Evolutionary conservation across 2,329 filamentous ascomycete species (phyloP), one percentile per base, ranked within the genome.

Genomic region (Fusarium sterilihyphosum): DNA sequence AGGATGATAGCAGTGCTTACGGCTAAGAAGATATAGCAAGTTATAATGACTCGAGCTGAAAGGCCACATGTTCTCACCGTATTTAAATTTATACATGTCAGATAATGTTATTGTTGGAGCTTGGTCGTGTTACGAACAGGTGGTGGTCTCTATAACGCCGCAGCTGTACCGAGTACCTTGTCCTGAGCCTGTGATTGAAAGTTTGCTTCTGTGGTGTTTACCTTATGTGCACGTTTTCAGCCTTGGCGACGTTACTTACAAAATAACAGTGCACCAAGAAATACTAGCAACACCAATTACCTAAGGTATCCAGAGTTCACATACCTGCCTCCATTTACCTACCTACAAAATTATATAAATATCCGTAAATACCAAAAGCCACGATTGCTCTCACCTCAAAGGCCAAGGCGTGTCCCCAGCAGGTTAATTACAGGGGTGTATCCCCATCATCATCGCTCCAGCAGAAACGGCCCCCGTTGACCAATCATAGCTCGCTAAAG

Each of bases 401-500:
- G 46, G 44, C 44, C 61, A 49, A 56, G 41, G 71, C 50, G 71
- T 75, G 75, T 61, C 67, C 59, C 59, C 67, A 77, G 74, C 71
- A 74, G 52, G 67, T 71, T 26, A 33, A 57, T 40, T 57, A 56
- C 65, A 67, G 70, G 58, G 72, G 62, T 68, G 65, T 71, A 70
- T 46, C 63, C 67, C 70, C 73, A 77, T 74, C 72, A 60, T 73
- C 67, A 65, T 71, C 64, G 65, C 64, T 69, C 61, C 59, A 70
- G 62, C 37, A 75, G 66, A 67, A 68, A 70, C 53, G 65, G 61
- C 24, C 52, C 49, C 61, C 40, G 57, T 54, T 52, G 56, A 31
- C 77, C 77, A 79, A 79, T 79, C 71, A 78, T 38, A 47, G 33
- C 20, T 62, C 35, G 53, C 53, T 54, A 73, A 73, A 79, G 77